Base-by-base conservation (phyloP, 768 basidiomycete genomes). In the Termitomyces sp. region DNA sequence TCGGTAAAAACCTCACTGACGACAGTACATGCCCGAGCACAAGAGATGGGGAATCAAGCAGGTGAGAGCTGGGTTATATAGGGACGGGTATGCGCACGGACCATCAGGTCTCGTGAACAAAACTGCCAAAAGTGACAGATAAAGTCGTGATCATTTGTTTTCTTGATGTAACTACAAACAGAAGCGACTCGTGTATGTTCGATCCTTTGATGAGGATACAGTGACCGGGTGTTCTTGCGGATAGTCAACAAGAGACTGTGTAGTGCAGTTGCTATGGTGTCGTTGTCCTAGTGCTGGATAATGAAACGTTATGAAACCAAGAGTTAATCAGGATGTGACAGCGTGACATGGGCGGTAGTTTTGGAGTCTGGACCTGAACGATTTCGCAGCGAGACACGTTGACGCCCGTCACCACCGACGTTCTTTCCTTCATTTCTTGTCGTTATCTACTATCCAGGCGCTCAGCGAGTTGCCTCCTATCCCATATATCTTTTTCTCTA, bases 1-100 rank as follows among this genome's bases (percentile, higher is more conserved):
- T 93, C 91, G 87, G 90, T 92, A 89, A 79, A 85, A 81, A 93
- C 91, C 88, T 93, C 91, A 92, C 89, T 89, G 86, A 85, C 87
- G 88, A 90, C 87, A 89, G 88, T 89, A 86, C 89, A 85, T 88
- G 87, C 89, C 89, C 89, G 88, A 91, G 89, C 89, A 91, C 89
- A 93, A 93, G 88, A 88, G 87, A 87, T 87, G 66, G 66, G 66
- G 77, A 78, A 70, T 61, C 18, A 31, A 5, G 16, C 46, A 0
- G n/a, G 46, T 36, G 24, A 44, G 30, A 12, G 36, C 4, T 34
- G 3, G 7, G 24, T 73, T 82, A 78, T 85, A 85, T 80, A 78
- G 52, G n/a, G 7, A 6, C 1, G 3, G 11, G 7, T 9, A 33
- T 27, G 75, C 75, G 83, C 82, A 84, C 82, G 81, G 82, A 81